These are phyloP conservation scores for Chalciporus pseudorubinellus DNA, from an alignment of 768 basidiomycete genomes.

Conservation along the genomic window DNA sequence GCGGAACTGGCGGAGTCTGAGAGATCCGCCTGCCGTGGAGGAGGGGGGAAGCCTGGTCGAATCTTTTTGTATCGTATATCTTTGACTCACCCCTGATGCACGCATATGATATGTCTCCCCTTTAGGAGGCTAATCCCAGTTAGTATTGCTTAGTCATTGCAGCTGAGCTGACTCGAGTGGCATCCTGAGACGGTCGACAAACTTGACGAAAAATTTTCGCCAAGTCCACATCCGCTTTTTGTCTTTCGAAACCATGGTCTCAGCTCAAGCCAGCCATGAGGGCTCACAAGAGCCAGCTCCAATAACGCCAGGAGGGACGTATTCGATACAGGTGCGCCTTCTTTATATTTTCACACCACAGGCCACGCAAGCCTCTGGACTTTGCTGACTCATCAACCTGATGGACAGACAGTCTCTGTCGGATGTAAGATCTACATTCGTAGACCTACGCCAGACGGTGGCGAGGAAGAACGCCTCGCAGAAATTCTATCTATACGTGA, in stretches of 20 bases:
- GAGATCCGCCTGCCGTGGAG: too few species aligned
- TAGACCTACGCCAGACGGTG: conserved; percentile 71
- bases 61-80: too few species aligned
- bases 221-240: conserved; percentile 1
- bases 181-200: neutral
- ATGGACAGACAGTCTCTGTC: conserved; percentile 71
- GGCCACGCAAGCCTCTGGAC: conserved; percentile 7
- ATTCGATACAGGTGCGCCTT: conserved; percentile 64
- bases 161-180: neutral
- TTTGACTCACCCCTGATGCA: too few species aligned
- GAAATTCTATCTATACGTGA: conserved; percentile 96
- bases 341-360: conserved; percentile 28
- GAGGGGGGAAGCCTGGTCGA: too few species aligned
- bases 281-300: conserved; percentile 52
- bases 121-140: too few species aligned
- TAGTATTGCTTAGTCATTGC: conserved; percentile 23
- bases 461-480: conserved; percentile 86
- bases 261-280: conserved; percentile 31
- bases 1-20: too few species aligned
- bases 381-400: conserved; percentile 36
- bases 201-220: conserved; percentile 7
- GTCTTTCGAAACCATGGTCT: conserved; percentile 25
- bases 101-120: too few species aligned
- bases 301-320: conserved; percentile 72
- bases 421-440: conserved; percentile 96